Base-by-base conservation (phyloP, 192 early-diverging fungal genomes). In the Coemansia sp. region DNA sequence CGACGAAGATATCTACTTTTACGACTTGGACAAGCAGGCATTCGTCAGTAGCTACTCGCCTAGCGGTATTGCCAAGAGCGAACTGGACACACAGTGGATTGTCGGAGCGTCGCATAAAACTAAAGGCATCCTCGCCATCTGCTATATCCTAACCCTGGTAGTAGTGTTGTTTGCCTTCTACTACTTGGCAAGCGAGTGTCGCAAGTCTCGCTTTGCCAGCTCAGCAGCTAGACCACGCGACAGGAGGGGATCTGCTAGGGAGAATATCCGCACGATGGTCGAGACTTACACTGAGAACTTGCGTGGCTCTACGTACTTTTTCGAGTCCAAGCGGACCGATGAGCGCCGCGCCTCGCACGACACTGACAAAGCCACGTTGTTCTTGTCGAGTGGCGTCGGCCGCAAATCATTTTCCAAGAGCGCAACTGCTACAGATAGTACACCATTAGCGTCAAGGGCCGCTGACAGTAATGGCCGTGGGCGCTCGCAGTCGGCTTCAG, bases 11-110 rank as follows among this genome's bases (percentile, higher is more conserved):
- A 82, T 82, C 15, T 82, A 82, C 49, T 77, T 82, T 62, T 82
- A 82, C 47, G 72, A 77, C 60, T 40, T 82, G 68, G 39, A 63
- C 24, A 22, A 33, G 33, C n/a, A 67, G 55, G 46, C 71, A 20
- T 82, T 74, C 70, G 80, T 82, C 15, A 60, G 64, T 20, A 40
- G 39, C 11, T 82, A 77, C 66, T 82, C 75, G 36, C 80, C 80
- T 11, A 41, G 41, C 4, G 72, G 69, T 8, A 74, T 75, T 44
- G 57, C 80, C 2, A 39, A 49, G 3, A 15, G 0, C 3, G 80
- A 82, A 50, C 57, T 82, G 18, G 80, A 82, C n/a, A 72, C 66
- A 11, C 65, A 74, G 46, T 82, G 80, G 80, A 43, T 58, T 3
- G 62, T 57, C n/a, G 27, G 29, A 61, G 55, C 66, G 20, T 73